Evolutionary conservation across 495 filamentous ascomycete species (phyloP).

Genomic region (Podospora australis): DNA sequence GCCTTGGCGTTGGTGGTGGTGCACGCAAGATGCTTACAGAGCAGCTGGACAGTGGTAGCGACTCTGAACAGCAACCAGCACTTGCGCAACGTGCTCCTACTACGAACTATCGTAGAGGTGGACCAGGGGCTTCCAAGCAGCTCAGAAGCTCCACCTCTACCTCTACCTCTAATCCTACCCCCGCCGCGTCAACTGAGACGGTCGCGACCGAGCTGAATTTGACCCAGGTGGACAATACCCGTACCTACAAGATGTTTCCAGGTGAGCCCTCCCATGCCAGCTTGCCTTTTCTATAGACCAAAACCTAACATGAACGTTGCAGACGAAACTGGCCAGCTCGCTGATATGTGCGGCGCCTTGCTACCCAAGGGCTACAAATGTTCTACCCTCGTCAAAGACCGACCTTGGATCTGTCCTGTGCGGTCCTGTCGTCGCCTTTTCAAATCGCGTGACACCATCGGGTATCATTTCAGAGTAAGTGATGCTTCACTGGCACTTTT

Average conservation of each 20-base stretch:
- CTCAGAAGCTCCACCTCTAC: too few species aligned
- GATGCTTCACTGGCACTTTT: not conserved
- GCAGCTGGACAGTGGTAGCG: too few species aligned
- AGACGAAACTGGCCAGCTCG: conserved; percentile 3
- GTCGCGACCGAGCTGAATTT: not conserved
- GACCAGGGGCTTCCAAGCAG: too few species aligned
- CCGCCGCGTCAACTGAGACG: not conserved
- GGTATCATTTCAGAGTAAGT: conserved; percentile 16
- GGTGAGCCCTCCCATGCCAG: not conserved
- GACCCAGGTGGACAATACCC: not conserved
- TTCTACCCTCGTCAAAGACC: conserved; percentile 3
- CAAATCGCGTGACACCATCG: not conserved
- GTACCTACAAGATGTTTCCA: conserved; percentile 16
- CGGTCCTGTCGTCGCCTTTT: conserved; percentile 15
- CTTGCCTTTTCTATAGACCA: not conserved
- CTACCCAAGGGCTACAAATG: conserved; percentile 13
- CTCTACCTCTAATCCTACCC: too few species aligned
- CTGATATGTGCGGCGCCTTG: not conserved
- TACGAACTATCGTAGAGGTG: too few species aligned
- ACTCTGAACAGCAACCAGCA: too few species aligned
- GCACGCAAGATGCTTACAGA: too few species aligned
- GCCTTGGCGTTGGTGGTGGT: too few species aligned
- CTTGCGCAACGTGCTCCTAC: too few species aligned
- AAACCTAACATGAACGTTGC: not conserved
- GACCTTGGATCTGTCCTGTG: conserved; percentile 21